These are phyloP conservation scores for Salvia splendens DNA, from an alignment of 257 asterid species.

Conservation along the genomic window DNA sequence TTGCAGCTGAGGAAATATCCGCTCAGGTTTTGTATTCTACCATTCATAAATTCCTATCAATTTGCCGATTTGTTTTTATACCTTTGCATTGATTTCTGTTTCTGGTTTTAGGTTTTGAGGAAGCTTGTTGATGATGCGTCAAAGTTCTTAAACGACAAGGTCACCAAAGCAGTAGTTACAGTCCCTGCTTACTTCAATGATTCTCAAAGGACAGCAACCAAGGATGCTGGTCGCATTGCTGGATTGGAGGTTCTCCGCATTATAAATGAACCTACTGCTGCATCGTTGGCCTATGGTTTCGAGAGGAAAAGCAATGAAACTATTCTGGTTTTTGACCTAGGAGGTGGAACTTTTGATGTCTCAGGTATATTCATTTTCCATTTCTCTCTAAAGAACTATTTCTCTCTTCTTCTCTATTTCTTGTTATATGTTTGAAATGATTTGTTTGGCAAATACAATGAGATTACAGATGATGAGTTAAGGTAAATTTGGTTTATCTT, in stretches of 20 bases:
- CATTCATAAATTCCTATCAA: neutral
- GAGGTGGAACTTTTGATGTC: conserved; percentile 65
- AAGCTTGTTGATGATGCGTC: conserved; percentile 93
- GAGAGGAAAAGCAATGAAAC: conserved; percentile 86
- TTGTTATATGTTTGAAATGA: neutral
- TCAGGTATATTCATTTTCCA: conserved; percentile 48
- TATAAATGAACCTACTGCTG: conserved; percentile 91
- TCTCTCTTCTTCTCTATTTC: neutral
- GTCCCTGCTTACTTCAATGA: conserved; percentile 95
- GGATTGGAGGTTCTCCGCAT: conserved; percentile 88
- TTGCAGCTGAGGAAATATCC: conserved; percentile 92
- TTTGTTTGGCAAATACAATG: neutral
- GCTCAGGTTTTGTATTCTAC: conserved; percentile 63
- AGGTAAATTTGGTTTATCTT: neutral
- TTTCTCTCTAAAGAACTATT: neutral
- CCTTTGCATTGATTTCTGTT: neutral
- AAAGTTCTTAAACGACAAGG: conserved; percentile 39
- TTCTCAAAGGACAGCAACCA: conserved; percentile 92
- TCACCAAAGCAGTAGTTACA: conserved; percentile 87
- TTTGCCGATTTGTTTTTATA: neutral
- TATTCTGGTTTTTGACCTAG: conserved; percentile 51
- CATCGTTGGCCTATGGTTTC: conserved; percentile 89
- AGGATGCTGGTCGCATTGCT: conserved; percentile 94
- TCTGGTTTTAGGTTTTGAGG: conserved; percentile 63
- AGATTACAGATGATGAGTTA: too few relatives aligned